Evolutionary conservation across 257 asterid genomes (phyloP).

Genomic region (Cordia subcordata): DNA sequence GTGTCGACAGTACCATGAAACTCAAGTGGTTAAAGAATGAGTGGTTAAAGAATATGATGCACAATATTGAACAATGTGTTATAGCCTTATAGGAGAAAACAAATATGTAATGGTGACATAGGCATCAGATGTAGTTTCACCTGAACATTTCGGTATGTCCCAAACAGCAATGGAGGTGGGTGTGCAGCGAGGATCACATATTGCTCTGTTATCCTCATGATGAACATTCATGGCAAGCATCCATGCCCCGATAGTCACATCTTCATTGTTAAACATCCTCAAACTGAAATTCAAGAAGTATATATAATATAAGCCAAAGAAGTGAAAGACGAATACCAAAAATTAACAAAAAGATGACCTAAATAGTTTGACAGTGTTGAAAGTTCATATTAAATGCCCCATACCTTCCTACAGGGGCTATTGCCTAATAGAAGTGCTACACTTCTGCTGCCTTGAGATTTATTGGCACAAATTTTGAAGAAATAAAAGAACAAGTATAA

Average conservation of each 20-base stretch:
- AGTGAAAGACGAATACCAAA: background rate
- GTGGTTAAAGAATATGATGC: too few species aligned
- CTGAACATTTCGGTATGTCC: constrained; percentile 27
- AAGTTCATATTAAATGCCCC: too few species aligned
- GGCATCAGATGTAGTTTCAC: background rate
- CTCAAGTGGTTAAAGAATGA: too few species aligned
- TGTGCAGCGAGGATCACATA: constrained; percentile 27
- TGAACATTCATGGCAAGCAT: constrained; percentile 25
- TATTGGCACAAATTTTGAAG: too few species aligned
- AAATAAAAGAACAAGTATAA: too few species aligned
- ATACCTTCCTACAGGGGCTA: too few species aligned
- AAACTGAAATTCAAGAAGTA: constrained; percentile 6
- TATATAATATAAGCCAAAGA: background rate
- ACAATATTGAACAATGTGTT: too few species aligned
- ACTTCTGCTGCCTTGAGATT: too few species aligned
- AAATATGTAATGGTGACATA: too few species aligned
- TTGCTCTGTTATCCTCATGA: constrained; percentile 22
- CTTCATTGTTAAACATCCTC: constrained; percentile 24
- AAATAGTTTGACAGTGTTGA: background rate
- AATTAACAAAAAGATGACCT: background rate
- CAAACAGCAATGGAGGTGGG: constrained; percentile 26
- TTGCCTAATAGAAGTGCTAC: too few species aligned
- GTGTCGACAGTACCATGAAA: too few species aligned
- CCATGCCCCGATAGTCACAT: constrained; percentile 25
- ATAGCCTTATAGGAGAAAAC: too few species aligned